Evolutionary conservation across 768 basidiomycete genomes (phyloP).

Genomic region (Dentipellis fragilis): DNA sequence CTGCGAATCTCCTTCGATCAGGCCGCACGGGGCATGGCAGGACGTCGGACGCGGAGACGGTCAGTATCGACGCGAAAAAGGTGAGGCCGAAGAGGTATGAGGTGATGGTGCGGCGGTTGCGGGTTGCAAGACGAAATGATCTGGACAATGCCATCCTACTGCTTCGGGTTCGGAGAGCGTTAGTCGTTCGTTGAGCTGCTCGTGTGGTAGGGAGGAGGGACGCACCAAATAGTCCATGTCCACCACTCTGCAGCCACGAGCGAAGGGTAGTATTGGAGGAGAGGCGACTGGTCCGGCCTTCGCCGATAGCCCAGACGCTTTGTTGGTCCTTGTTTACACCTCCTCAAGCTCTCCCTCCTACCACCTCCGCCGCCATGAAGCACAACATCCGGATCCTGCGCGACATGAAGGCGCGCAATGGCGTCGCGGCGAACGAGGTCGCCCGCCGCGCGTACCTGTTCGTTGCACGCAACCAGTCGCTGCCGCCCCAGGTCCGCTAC

Average conservation of each 20-base stretch:
- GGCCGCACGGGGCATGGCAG: slow-evolving; percentile 73
- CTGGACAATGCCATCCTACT: slow-evolving; percentile 48
- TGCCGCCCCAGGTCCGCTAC: slow-evolving; percentile 84
- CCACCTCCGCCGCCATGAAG: slow-evolving; percentile 1
- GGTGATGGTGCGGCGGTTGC: slow-evolving; percentile 60
- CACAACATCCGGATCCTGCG: slow-evolving; percentile 49
- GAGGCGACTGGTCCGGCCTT: too few relatives aligned
- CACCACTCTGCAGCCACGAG: not conserved
- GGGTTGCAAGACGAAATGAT: slow-evolving; percentile 43
- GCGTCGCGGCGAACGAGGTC: slow-evolving; percentile 69
- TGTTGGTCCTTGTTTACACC: not conserved
- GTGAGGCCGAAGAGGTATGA: slow-evolving; percentile 75
- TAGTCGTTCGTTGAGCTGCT: too few relatives aligned
- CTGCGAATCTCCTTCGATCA: slow-evolving; percentile 47
- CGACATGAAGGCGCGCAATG: slow-evolving; percentile 69
- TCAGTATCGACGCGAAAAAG: slow-evolving; percentile 67
- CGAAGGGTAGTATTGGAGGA: too few relatives aligned
- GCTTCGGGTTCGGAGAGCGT: slow-evolving; percentile 9
- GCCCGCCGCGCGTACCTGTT: slow-evolving; percentile 84
- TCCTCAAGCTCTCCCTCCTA: not conserved
- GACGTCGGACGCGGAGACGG: slow-evolving; percentile 71
- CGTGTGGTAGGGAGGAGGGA: not conserved
- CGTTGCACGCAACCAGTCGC: slow-evolving; percentile 83
- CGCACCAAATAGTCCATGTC: slow-evolving; percentile 1
- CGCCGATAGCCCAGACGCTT: not conserved